Conservation (phyloP, 306 rosid genomes). For the Corylus heterophylla region DNA sequence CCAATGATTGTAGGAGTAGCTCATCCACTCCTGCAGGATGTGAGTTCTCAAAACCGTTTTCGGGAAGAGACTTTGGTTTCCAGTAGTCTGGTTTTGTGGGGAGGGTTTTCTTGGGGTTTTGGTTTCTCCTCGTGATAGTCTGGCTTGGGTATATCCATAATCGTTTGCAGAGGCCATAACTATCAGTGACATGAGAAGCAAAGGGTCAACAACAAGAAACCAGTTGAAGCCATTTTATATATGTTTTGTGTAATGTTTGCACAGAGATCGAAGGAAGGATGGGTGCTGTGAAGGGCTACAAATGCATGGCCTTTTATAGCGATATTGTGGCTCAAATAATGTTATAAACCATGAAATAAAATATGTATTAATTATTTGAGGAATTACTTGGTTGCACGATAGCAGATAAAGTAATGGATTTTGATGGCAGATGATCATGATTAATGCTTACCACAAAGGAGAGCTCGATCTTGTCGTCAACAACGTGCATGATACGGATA, state of each 20-base stretch:
- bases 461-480: background rate
- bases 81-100: background rate
- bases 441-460: background rate
- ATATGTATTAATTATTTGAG: background rate
- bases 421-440: background rate
- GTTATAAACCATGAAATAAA: background rate
- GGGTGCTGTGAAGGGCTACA: background rate
- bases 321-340: background rate
- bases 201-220: background rate
- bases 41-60: background rate
- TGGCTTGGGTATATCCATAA: background rate
- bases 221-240: slow-evolving; percentile 13
- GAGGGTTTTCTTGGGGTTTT: background rate
- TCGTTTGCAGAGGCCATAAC: background rate
- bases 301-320: background rate
- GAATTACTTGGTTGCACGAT: slow-evolving; percentile 29
- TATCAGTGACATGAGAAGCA: slow-evolving; percentile 19
- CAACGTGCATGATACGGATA: background rate
- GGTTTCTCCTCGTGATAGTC: background rate
- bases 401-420: background rate
- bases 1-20: background rate
- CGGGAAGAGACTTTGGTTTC: background rate
- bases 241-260: background rate
- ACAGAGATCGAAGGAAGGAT: background rate
- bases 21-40: background rate